Base-by-base conservation (phyloP, 352 stramenopile species). In the Elongisporangium undulatum region DNA sequence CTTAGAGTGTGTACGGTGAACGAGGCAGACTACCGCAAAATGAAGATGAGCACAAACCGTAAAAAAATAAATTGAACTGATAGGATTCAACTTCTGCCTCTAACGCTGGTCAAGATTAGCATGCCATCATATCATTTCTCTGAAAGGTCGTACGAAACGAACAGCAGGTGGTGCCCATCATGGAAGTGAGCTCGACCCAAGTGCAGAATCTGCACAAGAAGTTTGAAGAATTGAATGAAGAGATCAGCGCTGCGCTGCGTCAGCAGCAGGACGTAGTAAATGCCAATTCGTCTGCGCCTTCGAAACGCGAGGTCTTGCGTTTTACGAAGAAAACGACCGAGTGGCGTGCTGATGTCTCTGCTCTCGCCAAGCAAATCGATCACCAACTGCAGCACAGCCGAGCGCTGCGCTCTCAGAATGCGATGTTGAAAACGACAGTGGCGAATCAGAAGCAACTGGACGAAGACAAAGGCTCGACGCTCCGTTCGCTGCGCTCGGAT, bases 301-400 rank as follows among this genome's bases (percentile, higher is more conserved):
- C 69, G 34, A 75, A 77, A 26, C 73, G 72, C 54, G 74, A 87
- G 52, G 74, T 76, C 29, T 16, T 90, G 48, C 67, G 68, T 1
- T 64, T 92, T 7, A 72, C 71, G 9, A 77, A 79, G 57, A 77
- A 75, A 24, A 76, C 79, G 3, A 74, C 74, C 48, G 76, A 88
- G 51, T 94, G 85, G 85, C 82, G 79, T 1, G 81, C 85, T 9
- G 81, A 92, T 50, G 82, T 90, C 49, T 78, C 73, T 20, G 78
- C 75, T 38, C 59, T 94, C 22, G 71, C 81, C 12, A 90, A 87
- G 58, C 77, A 91, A 55, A 92, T 92, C 34, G 79, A 89, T 8
- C 26, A 82, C 4, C 85, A 94, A 59, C 55, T 94, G 17, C 72
- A 92, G 50, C 67, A 86, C 53, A 91, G 82, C 61, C 81, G 84